Evolutionary conservation across 768 basidiomycete genomes (phyloP).

Genomic region (Suillus americanus): DNA sequence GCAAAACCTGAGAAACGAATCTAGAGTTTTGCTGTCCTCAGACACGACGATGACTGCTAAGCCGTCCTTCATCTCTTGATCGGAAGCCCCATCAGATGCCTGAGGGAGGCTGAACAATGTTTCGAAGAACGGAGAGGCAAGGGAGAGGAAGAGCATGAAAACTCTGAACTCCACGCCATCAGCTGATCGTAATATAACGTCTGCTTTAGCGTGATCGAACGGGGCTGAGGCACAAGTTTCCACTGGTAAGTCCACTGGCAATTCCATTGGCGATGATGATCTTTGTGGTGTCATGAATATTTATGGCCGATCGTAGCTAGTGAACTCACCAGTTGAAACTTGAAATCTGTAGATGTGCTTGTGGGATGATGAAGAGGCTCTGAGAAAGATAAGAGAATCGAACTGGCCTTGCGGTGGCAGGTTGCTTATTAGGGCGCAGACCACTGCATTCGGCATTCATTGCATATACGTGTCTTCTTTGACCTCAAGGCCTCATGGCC

Average conservation of each 20-base stretch:
- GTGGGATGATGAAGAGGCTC: not conserved
- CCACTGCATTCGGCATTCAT: not conserved
- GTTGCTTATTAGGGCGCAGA: not conserved
- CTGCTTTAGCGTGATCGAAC: conserved; percentile 9
- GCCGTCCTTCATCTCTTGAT: conserved; percentile 6
- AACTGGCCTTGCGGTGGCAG: not conserved
- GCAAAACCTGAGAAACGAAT: conserved; percentile 20
- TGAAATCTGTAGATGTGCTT: not conserved
- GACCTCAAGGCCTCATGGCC: not conserved
- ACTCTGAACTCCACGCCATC: conserved; percentile 27
- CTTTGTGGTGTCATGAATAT: not conserved
- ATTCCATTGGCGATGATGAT: not conserved
- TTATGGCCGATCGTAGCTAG: not conserved
- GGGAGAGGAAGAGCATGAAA: conserved; percentile 26
- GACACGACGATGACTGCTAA: conserved; percentile 14
- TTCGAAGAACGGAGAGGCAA: conserved; percentile 30
- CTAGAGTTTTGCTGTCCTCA: conserved; percentile 20
- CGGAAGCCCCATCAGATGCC: conserved; percentile 6
- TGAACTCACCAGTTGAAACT: not conserved
- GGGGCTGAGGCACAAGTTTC: conserved; percentile 3
- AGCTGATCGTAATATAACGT: conserved; percentile 17
- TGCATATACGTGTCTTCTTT: not conserved
- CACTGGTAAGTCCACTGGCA: not conserved
- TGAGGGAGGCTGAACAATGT: conserved; percentile 28
- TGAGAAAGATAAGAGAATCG: not conserved